Evolutionary conservation across 306 rosid genomes (phyloP), one percentile per base, ranked within the genome.

Genomic region (Fagus sylvatica): DNA sequence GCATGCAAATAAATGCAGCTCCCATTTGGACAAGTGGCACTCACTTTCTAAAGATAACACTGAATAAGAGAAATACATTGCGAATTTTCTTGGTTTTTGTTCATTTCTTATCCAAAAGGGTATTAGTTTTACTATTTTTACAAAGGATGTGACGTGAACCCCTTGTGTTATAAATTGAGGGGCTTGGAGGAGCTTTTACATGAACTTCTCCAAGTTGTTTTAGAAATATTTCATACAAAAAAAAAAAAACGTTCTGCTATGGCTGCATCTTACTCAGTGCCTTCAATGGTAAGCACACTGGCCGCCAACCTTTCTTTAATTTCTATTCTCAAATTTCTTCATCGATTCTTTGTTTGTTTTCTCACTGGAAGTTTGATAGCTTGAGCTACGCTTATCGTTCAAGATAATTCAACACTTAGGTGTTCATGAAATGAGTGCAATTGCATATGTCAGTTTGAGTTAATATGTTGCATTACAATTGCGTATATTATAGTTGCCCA

Each of bases 241-340:
- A 56, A 15, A 73, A n/a, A 43, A 30, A 79, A 42, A 40, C 71
- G 80, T 82, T 88, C 81, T 81, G 74, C 87, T 87, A 95, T 95
- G 99, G 91, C 94, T 85, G 85, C 96, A 85, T 84, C 98, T 79
- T 81, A 83, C 82, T 88, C 92, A 16, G 92, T 86, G 51, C 98
- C 97, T 84, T 90, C 98, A 72, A 86, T 91, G 81, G 99, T 94
- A 84, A 84, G 85, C 70, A 36, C 55, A 64, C 32, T 68, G 2
- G 53, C 55, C 22, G 69, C 2, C 71, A 49, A 42, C 57, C 40
- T 8, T 17, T 51, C 55, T 65, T 34, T 22, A 41, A 12, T 10
- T 12, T 15, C 70, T 59, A 59, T 42, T 83, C 13, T 59, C 13
- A 2, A 10, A 2, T 66, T 51, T 56, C 3, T 37, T 41, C 4